Evolutionary conservation across 176 grass and related monocot species (phyloP).

Genomic region (Phragmites australis): DNA sequence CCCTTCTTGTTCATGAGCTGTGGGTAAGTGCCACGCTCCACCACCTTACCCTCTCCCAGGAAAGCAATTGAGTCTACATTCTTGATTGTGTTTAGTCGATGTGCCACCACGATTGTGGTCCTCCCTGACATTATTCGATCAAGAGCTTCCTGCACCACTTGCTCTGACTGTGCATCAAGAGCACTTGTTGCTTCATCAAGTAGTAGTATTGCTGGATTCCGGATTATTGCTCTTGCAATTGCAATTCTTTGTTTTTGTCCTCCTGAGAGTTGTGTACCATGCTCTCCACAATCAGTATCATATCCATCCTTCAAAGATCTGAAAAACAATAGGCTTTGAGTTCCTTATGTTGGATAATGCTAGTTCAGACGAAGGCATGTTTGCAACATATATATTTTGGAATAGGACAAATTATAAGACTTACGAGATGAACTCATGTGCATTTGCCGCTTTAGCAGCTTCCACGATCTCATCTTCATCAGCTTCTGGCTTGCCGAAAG

Average conservation of each 20-base stretch:
- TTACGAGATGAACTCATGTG: conserved; percentile 97
- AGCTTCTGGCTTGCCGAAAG: conserved; percentile 91
- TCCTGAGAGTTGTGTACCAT: conserved; percentile 84
- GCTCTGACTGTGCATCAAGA: conserved; percentile 95
- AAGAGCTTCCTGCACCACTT: conserved; percentile 94
- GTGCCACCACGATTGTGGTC: conserved; percentile 90
- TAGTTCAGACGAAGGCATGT: conserved; percentile 9
- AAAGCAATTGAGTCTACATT: conserved; percentile 88
- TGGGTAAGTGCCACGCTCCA: conserved; percentile 82
- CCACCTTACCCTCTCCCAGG: conserved; percentile 79
- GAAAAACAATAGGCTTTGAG: conserved; percentile 35
- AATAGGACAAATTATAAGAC: conserved; percentile 14
- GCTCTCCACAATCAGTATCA: conserved; percentile 77
- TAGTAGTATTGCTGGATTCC: conserved; percentile 87
- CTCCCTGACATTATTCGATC: conserved; percentile 93
- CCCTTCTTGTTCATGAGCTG: conserved; percentile 97
- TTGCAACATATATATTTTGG: neutral
- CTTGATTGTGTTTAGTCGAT: conserved; percentile 97
- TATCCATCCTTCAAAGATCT: conserved; percentile 97
- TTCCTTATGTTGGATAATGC: conserved; percentile 13
- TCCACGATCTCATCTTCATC: conserved; percentile 85
- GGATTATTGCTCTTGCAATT: conserved; percentile 89
- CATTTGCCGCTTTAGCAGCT: conserved; percentile 88
- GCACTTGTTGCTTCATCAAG: conserved; percentile 98
- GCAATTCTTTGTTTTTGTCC: conserved; percentile 97